Evolutionary conservation across 1,284 basidiomycete genomes (phyloP).

Genomic region (Moesziomyces parantarcticus): DNA sequence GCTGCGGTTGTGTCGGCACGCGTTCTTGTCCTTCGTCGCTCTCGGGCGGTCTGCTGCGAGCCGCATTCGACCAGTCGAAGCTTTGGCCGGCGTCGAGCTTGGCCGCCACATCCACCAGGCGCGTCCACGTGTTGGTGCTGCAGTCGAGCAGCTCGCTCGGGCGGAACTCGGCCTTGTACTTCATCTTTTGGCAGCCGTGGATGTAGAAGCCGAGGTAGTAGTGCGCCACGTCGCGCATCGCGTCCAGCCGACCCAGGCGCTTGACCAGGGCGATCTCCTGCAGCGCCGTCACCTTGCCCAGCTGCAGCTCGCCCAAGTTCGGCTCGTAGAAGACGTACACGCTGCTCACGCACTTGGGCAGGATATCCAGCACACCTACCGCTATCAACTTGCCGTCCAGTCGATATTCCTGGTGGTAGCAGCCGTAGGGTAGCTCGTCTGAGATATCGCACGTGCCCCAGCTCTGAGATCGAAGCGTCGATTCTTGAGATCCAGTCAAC

Average conservation of each 20-base stretch:
- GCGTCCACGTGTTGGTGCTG: slow-evolving; percentile 28
- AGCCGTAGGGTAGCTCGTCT: slow-evolving; percentile 46
- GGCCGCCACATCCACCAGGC: slow-evolving; percentile 6
- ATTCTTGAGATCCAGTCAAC: slow-evolving; percentile 10
- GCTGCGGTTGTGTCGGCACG: slow-evolving; percentile 34
- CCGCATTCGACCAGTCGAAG: slow-evolving; percentile 20
- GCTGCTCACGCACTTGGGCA: slow-evolving; percentile 88
- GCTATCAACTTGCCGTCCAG: slow-evolving; percentile 82
- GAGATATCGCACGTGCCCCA: slow-evolving; percentile 5
- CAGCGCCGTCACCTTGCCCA: slow-evolving; percentile 76
- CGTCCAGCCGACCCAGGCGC: slow-evolving; percentile 39
- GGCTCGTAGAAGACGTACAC: slow-evolving; percentile 96
- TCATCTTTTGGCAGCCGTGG: slow-evolving; percentile 84
- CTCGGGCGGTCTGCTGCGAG: no score
- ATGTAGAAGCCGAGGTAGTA: slow-evolving; percentile 61
- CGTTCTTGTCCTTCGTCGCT: slow-evolving; percentile 47
- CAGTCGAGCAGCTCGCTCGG: slow-evolving; percentile 86
- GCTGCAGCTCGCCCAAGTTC: slow-evolving; percentile 77
- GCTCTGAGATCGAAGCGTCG: slow-evolving; percentile 11
- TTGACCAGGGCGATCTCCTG: slow-evolving; percentile 54
- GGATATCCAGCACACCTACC: slow-evolving; percentile 88
- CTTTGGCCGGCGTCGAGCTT: slow-evolving; percentile 15
- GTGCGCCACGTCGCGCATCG: slow-evolving; percentile 17
- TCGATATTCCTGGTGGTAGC: slow-evolving; percentile 65
- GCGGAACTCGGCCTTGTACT: slow-evolving; percentile 90